Base-by-base conservation (phyloP, 2,329 filamentous ascomycete species). In the Colletotrichum godetiae region DNA sequence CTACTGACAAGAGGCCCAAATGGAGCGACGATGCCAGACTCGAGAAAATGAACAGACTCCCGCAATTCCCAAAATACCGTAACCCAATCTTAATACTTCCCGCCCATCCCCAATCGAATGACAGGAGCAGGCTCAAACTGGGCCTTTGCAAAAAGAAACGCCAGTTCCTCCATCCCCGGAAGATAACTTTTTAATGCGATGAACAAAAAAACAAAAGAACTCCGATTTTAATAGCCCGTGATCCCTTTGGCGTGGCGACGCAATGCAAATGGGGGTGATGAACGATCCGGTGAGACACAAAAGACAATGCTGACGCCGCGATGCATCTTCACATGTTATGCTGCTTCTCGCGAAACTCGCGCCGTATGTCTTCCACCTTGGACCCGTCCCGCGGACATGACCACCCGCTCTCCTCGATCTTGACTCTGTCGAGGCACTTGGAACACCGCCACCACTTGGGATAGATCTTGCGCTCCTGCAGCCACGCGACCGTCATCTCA, bases 381-480 rank as follows among this genome's bases (percentile, higher is more conserved):
- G 55, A 56, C 55, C 67, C 58, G 37, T 75, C 72, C 29, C 59
- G 56, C 12, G 82, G 80, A 78, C 89, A 91, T 58, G 83, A 81
- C 76, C 84, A 89, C 27, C 82, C 83, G 52, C 82, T 72, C 62
- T 79, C 78, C 22, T 80, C 79, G 70, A 87, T 79, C 67, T 79
- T 76, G 67, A 89, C 83, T 56, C 88, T 82, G 70, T 76, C 76
- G 53, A 91, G 85, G 76, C 89, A 90, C 68, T 86, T 85, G 59
- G 83, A 81, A 79, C 89, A 91, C 46, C 89, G 84, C 87, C 88
- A 91, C 88, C 88, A 90, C 3, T 77, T 79, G 2, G 70, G 69
- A n/a, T 82, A 79, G 42, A 86, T 77, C 65, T 83, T 81, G 69
- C 86, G 83, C 62, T 78, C 79, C 10, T 81, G 77, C 46, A 83